Evolutionary conservation across 306 rosid genomes (phyloP), one percentile per base, ranked within the genome.

Genomic region (Acacia melanoxylon): DNA sequence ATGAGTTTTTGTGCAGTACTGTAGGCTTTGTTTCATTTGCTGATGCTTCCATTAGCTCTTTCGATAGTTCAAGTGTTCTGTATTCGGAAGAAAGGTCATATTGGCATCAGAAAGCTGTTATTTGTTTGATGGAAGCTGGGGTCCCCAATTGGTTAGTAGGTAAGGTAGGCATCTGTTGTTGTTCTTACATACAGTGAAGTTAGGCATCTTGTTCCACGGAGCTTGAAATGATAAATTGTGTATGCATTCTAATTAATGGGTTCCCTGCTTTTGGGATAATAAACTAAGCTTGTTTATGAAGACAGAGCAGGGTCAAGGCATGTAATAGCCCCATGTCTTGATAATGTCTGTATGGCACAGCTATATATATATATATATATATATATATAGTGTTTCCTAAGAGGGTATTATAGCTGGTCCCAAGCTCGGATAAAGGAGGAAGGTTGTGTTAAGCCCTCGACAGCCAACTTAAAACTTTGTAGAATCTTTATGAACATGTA

Each of bases 121-220:
- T 92, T 84, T 95, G 92, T 25, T 87, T 95, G 94, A 95, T 95
- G 98, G 98, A 95, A 90, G 96, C 99, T 83, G 99, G 99, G 79
- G 98, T 98, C 68, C 92, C 92, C 81, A 95, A 95, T 88, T 95
- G 99, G 99, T 95, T 95, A 93, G 98, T 95, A 95, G 99, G 99
- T 95, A 95, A 95, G 99, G 99, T 93, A 90, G 88, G 99, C 92
- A 88, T 80, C 82, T 81, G 72, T 84, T 82, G 42, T 84, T 74
- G 56, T 77, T 65, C 66, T 56, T 24, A 24, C 56, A 72, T 76
- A 83, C 73, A 33, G 74, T 76, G 83, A 88, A 89, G 91, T 91
- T 87, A 81, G 89, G 90, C 86, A 85, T 79, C 44, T 80, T 74
- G 31, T 22, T 72, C 58, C 4, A 56, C 41, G 46, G 31, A 56